Evolutionary conservation across 805 yeast species (phyloP).

Genomic region (Saturnispora hagleri): DNA sequence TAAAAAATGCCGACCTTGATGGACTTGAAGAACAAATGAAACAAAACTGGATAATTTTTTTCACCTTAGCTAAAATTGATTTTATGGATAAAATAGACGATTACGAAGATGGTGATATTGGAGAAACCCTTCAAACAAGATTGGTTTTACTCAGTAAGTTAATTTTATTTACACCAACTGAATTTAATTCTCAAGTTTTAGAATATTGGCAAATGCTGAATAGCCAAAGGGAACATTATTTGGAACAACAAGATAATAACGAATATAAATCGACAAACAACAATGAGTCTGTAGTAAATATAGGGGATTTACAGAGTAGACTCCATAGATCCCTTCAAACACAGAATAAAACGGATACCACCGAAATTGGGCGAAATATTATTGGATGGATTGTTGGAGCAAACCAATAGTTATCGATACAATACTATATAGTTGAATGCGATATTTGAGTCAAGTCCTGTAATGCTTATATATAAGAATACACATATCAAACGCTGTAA

Average conservation of each 20-base stretch:
- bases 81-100: slow-evolving; percentile 17
- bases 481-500: background rate
- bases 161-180: slow-evolving; percentile 42
- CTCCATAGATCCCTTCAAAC: slow-evolving; percentile 23
- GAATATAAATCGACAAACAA: background rate
- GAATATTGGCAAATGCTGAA: slow-evolving; percentile 52
- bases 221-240: slow-evolving; percentile 23
- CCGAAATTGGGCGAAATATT: slow-evolving; percentile 26
- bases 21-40: slow-evolving; percentile 15
- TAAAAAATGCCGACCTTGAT: slow-evolving; percentile 6
- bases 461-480: background rate
- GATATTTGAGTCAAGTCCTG: background rate
- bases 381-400: slow-evolving; percentile 31
- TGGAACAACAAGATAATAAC: background rate
- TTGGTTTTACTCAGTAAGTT: slow-evolving; percentile 44
- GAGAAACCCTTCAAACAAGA: slow-evolving; percentile 29
- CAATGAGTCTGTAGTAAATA: background rate
- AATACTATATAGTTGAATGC: background rate
- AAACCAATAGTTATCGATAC: background rate
- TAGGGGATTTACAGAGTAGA: slow-evolving; percentile 20
- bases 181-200: slow-evolving; percentile 45
- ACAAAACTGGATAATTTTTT: slow-evolving; percentile 59
- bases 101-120: slow-evolving; percentile 9
- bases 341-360: slow-evolving; percentile 19
- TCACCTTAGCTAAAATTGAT: slow-evolving; percentile 56